Evolutionary conservation across 345 rosid genomes (phyloP), one percentile per base, ranked within the genome.

Genomic region (Lepidium aucheri): DNA sequence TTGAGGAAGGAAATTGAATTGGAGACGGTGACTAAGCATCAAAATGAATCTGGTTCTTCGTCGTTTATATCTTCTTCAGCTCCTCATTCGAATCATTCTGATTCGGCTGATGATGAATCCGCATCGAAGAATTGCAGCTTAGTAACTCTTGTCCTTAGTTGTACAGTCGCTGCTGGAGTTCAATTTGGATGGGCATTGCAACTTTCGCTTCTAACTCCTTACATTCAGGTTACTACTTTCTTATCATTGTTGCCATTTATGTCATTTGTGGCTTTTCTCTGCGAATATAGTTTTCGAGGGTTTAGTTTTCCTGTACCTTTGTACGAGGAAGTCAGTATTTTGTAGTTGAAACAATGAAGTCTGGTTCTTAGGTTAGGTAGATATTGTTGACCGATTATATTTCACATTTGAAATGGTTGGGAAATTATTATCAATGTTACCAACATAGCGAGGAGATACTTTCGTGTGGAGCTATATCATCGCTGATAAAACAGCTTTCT

Each of bases 181-280:
- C 99, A 91, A 46, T 94, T 85, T 69, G 97, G 97, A n/a, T 94
- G 99, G 97, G 96, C 97, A 63, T 79, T 94, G 85, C 97, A 94
- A 68, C 91, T 91, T 9, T 94, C 96, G 63, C 91, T 91, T 3
- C 75, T 94, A 56, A 91, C 97, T 67, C 99, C 99, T 39, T 94
- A 91, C 68, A 86, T 94, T 59, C 96, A 94, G 99, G 97, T 84
- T 11, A 28, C 40, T 64, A 13, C 65, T 12, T 34, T 56, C 16
- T 28, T 22, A 0, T 55, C 2, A 2, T 17, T 35, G 11, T 28
- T 14, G 18, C 61, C 61, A 47, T 57, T 40, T 57, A 2, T 63
- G 18, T 26, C 12, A 30, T 14, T 61, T 53, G 33, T 30, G 50
- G 5, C 4, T 26, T 26, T 26, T 26, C 30, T 26, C 30, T 46